Evolutionary conservation across 2,329 filamentous ascomycete species (phyloP).

Genomic region (Exserohilum turcica): DNA sequence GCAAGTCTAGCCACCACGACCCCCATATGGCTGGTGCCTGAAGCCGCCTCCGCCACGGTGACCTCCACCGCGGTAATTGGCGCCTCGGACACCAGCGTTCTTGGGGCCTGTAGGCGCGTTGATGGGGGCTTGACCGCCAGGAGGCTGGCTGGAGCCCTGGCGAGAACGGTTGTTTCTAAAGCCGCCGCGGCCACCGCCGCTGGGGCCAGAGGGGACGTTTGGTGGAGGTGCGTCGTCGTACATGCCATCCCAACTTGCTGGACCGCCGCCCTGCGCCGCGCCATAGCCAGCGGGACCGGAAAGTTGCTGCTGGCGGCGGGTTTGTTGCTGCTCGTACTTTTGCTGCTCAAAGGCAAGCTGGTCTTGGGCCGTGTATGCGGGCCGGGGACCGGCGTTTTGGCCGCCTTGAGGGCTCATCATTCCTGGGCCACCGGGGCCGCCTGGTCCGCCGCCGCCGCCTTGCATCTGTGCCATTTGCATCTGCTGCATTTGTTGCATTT

Average conservation of each 20-base stretch:
- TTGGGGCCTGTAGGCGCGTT: slow-evolving; percentile 94
- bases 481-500: slow-evolving; percentile 70
- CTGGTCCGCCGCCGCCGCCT: slow-evolving; percentile 53
- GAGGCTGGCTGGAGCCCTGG: slow-evolving; percentile 49
- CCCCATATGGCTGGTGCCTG: slow-evolving; percentile 43
- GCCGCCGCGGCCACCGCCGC: slow-evolving; percentile 46
- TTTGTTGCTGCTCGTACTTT: slow-evolving; percentile 74
- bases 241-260: slow-evolving; percentile 97
- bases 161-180: slow-evolving; percentile 46
- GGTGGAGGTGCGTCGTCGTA: slow-evolving; percentile 94
- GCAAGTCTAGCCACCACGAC: slow-evolving; percentile 19
- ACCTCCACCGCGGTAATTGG: slow-evolving; percentile 91
- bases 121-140: slow-evolving; percentile 61
- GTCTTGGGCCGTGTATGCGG: slow-evolving; percentile 70
- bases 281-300: slow-evolving; percentile 50
- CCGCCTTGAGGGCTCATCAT: slow-evolving; percentile 29
- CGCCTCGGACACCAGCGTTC: slow-evolving; percentile 88
- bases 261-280: slow-evolving; percentile 63
- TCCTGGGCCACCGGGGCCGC: slow-evolving; percentile 28
- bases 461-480: slow-evolving; percentile 60
- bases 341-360: slow-evolving; percentile 78
- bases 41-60: slow-evolving; percentile 29
- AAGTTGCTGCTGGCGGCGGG: slow-evolving; percentile 57
- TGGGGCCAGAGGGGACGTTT: slow-evolving; percentile 62
- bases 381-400: slow-evolving; percentile 40